These are phyloP conservation scores for Paramecium sexaurelia DNA, from an alignment of 73 alveolate species.

Conservation along the genomic window DNA sequence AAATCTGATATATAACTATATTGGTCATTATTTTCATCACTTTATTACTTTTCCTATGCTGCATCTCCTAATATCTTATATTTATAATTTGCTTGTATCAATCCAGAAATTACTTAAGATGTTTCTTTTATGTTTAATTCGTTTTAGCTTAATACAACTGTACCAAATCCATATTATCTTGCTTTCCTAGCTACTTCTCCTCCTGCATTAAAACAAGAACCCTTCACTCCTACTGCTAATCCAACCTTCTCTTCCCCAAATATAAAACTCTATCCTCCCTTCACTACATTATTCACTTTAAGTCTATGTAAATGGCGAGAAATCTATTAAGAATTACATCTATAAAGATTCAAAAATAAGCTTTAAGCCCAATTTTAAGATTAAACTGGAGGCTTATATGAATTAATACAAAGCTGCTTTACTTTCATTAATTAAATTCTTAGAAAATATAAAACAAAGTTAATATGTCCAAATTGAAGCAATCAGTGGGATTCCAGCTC, in stretches of 20 bases:
- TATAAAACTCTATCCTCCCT: conserved; percentile 12
- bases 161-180: not conserved
- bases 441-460: conserved; percentile 2
- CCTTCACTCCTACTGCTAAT: conserved; percentile 58
- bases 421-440: conserved; percentile 30
- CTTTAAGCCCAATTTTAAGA: not conserved
- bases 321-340: not conserved
- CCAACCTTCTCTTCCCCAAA: conserved; percentile 55
- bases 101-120: conserved; percentile 32
- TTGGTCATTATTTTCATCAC: conserved; percentile 23
- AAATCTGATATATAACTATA: conserved; percentile 3
- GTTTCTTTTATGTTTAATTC: conserved; percentile 17
- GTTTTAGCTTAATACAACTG: not conserved
- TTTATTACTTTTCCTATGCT: not conserved
- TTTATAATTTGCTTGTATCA: conserved; percentile 40
- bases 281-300: conserved; percentile 2
- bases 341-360: not conserved
- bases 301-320: conserved; percentile 35
- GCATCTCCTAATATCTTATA: not conserved
- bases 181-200: conserved; percentile 3
- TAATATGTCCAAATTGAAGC: conserved; percentile 23
- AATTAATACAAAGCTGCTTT: not conserved
- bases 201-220: conserved; percentile 10
- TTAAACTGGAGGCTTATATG: conserved; percentile 22
- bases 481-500: not conserved